Evolutionary conservation across 179 eudicot genomes (phyloP), one percentile per base, ranked within the genome.

Genomic region (Vitellaria paradoxa): DNA sequence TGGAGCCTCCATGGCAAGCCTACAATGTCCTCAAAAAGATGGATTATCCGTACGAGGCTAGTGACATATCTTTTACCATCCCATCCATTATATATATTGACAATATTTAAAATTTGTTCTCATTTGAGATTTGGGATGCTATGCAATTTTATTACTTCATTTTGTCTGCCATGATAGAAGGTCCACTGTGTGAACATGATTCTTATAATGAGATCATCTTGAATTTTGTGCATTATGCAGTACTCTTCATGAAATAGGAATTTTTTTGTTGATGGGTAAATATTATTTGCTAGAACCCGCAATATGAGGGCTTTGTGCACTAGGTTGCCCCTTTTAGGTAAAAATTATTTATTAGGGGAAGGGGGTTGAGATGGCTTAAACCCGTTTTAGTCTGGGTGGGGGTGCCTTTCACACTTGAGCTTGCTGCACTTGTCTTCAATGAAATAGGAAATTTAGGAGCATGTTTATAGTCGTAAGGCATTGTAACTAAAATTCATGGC

Each of bases 1-100:
- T 91, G 90, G 97, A 93, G 84, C 97, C 97, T 80, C 99, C 99
- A 40, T 95, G 97, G 97, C 87, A 91, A 88, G 95, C 97, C 9
- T 86, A 86, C 66, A 86, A 85, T 72, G 81, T 95, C 73, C 49
- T 95, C 80, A 89, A 78, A 72, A 91, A 95, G 84, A 95, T 95
- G 97, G 91, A 93, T 70, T 95, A 95, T 60, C 97, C 99, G 10
- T 95, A 95, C 72, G 97, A 95, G 93, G 97, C 80, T 46, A 76
- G 81, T 78, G 24, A 57, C 42, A 61, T 18, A n/a, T 72, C 72
- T 42, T 74, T 68, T 74, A 50, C 66, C 42, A 26, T 42, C 47
- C 73, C 47, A 56, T 59, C 62, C 55, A 63, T 50, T 20, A 9
- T 40, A 37, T 53, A 3, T 59, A 52, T 52, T 52, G 13, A 9